Base-by-base conservation (phyloP, 495 filamentous ascomycete genomes). In the Talaromyces stipitatus region DNA sequence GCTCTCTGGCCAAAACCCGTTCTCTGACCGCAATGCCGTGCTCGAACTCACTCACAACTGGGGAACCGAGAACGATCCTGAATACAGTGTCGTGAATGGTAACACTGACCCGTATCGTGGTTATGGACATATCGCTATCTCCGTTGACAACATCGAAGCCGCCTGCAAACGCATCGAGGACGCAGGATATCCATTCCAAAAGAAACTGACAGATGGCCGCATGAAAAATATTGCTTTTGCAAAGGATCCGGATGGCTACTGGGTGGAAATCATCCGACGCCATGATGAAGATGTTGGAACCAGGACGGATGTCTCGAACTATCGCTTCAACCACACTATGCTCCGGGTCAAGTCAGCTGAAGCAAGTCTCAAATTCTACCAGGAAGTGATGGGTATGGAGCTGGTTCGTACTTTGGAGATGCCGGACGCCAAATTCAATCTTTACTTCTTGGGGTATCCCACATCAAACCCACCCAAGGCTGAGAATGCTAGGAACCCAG, bases 11-110 rank as follows among this genome's bases (percentile, higher is more conserved):
- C 63, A 83, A 82, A 62, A 89, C 83, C 66, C 88, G 58, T 86
- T 85, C 71, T 90, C 85, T 56, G 89, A 95, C 71, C 88, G 92
- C 54, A 85, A 96, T 64, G 92, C 89, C 29, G 76, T 96, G 20
- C 81, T 98, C 61, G 94, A 98, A 68, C 84, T 98, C 58, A 96
- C 90, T 55, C 94, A 98, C 80, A 97, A 97, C 79, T 89, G 96
- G 71, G 94, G 94, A 64, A 97, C 91, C 14, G 94, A 97, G 72
- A 79, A 79, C 57, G 89, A 97, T 68, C 82, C 87, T 18, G 76
- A 84, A 66, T 97, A 88, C 79, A 87, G 83, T 66, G 74, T 92
- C 60, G 84, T 81, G 62, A 97, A 92, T 68, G 94, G 94, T 56
- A 98, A 98, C 76, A 83, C 78, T 18, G 90, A 96, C 56, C 92